Conservation (phyloP, 257 asterid genomes). For the Misopates orontium region DNA sequence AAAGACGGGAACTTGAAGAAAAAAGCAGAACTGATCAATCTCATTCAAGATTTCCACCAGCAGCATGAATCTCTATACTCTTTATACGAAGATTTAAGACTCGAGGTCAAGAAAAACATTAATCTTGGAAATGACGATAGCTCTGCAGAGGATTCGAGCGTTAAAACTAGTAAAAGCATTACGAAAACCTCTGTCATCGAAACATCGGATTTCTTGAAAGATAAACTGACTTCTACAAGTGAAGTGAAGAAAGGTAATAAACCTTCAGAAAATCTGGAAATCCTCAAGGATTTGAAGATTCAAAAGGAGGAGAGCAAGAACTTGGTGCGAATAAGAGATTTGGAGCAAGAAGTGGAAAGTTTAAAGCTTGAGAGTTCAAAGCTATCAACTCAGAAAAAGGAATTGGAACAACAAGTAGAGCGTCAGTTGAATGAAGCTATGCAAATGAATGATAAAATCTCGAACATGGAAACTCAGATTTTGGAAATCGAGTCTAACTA, state of each 20-base stretch:
- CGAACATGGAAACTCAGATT: constrained; percentile 40
- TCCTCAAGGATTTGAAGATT: constrained; percentile 24
- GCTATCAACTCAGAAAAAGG: constrained; percentile 30
- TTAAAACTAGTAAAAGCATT: constrained; percentile 13
- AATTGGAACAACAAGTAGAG: constrained; percentile 41
- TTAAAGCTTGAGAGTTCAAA: constrained; percentile 44
- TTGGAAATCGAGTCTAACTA: constrained; percentile 31
- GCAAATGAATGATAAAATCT: constrained; percentile 38
- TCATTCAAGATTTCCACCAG: constrained; percentile 63
- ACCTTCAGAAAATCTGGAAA: constrained; percentile 28
- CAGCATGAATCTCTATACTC: constrained; percentile 63
- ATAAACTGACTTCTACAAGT: constrained; percentile 54
- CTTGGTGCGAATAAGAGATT: constrained; percentile 28
- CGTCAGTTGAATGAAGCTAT: constrained; percentile 34
- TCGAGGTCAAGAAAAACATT: constrained; percentile 51
- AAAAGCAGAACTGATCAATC: constrained; percentile 53
- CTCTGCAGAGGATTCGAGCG: constrained; percentile 42
- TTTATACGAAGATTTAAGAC: constrained; percentile 55
- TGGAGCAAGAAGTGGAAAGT: constrained; percentile 46
- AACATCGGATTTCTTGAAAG: constrained; percentile 41
- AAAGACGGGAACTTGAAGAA: constrained; percentile 58
- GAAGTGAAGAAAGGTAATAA: constrained; percentile 40
- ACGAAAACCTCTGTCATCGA: constrained; percentile 15
- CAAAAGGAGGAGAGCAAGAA: constrained; percentile 37
- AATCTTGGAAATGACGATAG: constrained; percentile 21